Evolutionary conservation across 257 asterid species (phyloP).

Genomic region (Cinchona pubescens): DNA sequence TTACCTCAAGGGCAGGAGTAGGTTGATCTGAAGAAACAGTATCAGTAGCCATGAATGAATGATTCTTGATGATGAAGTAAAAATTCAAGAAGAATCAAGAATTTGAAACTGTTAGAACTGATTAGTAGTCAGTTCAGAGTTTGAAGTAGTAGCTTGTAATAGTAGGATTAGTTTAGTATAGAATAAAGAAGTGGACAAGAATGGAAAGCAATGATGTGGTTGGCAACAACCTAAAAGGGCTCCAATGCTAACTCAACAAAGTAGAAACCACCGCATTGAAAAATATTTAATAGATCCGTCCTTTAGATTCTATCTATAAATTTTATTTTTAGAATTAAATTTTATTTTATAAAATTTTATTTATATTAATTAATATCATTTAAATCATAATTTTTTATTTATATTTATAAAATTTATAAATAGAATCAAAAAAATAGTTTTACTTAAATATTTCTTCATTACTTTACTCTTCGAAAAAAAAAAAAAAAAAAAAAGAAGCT

Average conservation of each 20-base stretch:
- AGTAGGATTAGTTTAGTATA: no score
- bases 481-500: background rate
- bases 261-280: no score
- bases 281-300: no score
- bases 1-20: conserved; percentile 43
- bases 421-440: no score
- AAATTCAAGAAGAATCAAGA: background rate
- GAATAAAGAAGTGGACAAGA: conserved; percentile 32
- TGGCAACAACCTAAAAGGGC: conserved; percentile 51
- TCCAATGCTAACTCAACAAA: conserved; percentile 41
- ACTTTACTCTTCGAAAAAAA: background rate
- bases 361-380: no score
- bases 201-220: conserved; percentile 53
- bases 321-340: no score
- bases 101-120: background rate
- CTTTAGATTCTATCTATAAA: no score
- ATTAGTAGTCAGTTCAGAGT: background rate
- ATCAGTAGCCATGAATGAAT: conserved; percentile 58
- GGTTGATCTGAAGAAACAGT: conserved; percentile 57
- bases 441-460: no score
- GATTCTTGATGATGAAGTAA: background rate
- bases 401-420: no score
- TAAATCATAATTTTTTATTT: no score
- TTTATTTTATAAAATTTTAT: no score
- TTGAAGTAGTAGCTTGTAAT: background rate